A percentile compares a stretch with the other conserved stretches of the same genome.
phyloP scores from a whole-genome alignment of 116 monocot genomes.

The Papilionanthe hybrid region DNA sequence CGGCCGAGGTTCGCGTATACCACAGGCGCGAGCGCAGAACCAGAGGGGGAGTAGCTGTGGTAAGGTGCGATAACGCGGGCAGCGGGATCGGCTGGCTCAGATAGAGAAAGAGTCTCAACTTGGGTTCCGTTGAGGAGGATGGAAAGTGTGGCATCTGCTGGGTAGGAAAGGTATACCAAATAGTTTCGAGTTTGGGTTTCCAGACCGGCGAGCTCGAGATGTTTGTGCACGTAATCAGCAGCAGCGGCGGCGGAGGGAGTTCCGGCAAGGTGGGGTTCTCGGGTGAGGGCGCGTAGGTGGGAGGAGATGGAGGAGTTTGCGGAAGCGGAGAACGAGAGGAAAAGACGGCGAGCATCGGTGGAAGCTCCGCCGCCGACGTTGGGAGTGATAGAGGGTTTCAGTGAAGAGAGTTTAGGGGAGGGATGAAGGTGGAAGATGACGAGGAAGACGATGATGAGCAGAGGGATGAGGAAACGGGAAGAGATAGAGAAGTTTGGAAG shows the following conservation, averaged over 20 bases:
- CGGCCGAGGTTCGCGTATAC: constrained; percentile 63
- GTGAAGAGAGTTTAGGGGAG: constrained; percentile 16
- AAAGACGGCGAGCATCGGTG: constrained; percentile 20
- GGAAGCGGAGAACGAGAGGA: constrained; percentile 32
- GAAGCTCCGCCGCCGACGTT: not conserved
- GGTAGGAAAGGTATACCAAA: constrained; percentile 68
- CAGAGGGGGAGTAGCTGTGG: constrained; percentile 84
- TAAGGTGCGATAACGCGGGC: constrained; percentile 35
- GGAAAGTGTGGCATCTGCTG: constrained; percentile 46
- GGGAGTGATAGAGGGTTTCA: not conserved
- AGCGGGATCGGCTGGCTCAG: constrained; percentile 40
- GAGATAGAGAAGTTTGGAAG: constrained; percentile 9
- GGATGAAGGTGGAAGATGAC: constrained; percentile 18
- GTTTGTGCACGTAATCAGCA: constrained; percentile 48
- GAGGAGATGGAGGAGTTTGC: constrained; percentile 59
- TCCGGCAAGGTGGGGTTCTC: constrained; percentile 73
- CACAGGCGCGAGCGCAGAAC: constrained; percentile 33
- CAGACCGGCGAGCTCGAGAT: constrained; percentile 44
- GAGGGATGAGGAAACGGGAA: constrained; percentile 3
- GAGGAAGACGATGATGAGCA: constrained; percentile 14
- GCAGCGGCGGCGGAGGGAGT: constrained; percentile 34
- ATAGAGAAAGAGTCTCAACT: constrained; percentile 26
- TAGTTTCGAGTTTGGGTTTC: constrained; percentile 29
- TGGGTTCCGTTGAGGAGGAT: constrained; percentile 35
- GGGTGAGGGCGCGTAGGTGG: constrained; percentile 65